Evolutionary conservation across 2,329 filamentous ascomycete genomes (phyloP), one percentile per base, ranked within the genome.

Genomic region (Phialophora expanda): DNA sequence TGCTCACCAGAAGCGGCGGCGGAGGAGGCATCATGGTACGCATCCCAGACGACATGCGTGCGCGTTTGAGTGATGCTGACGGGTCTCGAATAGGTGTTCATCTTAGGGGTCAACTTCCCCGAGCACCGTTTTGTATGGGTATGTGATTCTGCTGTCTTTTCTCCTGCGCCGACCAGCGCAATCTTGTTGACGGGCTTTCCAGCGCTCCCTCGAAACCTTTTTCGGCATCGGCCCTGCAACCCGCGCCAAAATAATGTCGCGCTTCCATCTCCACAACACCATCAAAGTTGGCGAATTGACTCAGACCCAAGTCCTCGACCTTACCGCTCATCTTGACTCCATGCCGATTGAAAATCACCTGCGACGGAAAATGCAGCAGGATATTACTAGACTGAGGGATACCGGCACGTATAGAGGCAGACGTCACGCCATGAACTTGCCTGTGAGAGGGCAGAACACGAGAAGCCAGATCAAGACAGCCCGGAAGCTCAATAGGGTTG

Each of bases 311-410:
- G 82, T 97, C 72, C 89, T 92, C 60, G 89, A 90, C 61, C 83
- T 99, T 67, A 95, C 90, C 24, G 90, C 90, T 58, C 92, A 96
- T 75, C 83, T 99, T 48, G 91, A 92, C 17, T 89, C 88, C 62
- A 93, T 99, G 92, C 96, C 90, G 66, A 92, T 98, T 74, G 95
- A 97, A 78, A 96, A 90, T 78, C 93, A 98, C 74, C 84, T 96
- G 70, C 84, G 88, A 74, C 86, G 90, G 75, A 82, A 91, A 66
- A 80, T 97, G 44, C 85, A 89, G 74, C 92, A 97, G 57, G 95
- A 98, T 75, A 96, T 99, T 72, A 84, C 84, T 76, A 84, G 94
- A 66, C 75, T 99, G 78, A 91, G 90, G 76, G 93, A 97, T 74
- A 97, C 97, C 82, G 93, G 93, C 57, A 89, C 90, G 3, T 96